Evolutionary conservation across 2,329 filamentous ascomycete species (phyloP).

Genomic region (Xylaria hypoxylon): DNA sequence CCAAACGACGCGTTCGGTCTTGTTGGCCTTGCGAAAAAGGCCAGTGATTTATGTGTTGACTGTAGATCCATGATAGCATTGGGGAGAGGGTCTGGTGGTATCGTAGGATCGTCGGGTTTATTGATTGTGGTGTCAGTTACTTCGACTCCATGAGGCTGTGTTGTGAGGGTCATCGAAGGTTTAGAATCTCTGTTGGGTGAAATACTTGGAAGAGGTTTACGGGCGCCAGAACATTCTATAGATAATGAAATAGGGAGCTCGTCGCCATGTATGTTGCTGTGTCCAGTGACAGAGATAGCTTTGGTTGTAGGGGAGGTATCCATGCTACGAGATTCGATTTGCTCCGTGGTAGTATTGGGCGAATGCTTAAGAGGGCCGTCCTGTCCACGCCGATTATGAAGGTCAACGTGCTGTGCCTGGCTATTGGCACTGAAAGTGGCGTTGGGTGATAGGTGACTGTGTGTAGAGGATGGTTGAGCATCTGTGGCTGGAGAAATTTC

Average conservation of each 20-base stretch:
- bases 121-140: not conserved
- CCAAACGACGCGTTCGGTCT: constrained; percentile 49
- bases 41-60: constrained; percentile 34
- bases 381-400: not conserved
- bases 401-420: not conserved
- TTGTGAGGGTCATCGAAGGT: not conserved
- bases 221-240: constrained; percentile 12
- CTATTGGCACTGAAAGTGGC: not conserved
- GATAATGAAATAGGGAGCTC: not conserved
- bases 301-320: not conserved
- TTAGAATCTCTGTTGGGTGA: constrained; percentile 3
- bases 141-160: not conserved
- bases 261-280: not conserved
- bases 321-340: not conserved
- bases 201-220: constrained; percentile 36
- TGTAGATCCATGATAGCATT: constrained; percentile 2
- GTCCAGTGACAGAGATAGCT: not conserved
- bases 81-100: not conserved
- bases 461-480: not conserved
- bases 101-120: not conserved
- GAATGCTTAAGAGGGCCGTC: not conserved
- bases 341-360: not conserved
- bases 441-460: not conserved
- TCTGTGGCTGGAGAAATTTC: not conserved
- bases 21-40: constrained; percentile 36